These are phyloP conservation scores for Talaromyces amestolkiae DNA, from an alignment of 2,329 filamentous ascomycete genomes.

Conservation along the genomic window DNA sequence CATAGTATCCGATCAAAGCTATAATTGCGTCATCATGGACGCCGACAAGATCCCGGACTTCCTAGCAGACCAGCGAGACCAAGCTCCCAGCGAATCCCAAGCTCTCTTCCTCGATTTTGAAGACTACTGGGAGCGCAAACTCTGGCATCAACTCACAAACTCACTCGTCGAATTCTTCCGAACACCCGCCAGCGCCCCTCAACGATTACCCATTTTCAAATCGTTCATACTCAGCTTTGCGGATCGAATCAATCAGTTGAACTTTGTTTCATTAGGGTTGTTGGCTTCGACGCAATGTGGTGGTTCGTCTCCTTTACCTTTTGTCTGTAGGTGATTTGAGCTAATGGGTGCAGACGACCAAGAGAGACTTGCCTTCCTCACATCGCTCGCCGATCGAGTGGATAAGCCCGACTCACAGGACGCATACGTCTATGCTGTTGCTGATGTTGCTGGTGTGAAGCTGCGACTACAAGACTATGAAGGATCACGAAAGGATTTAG, in stretches of 20 bases:
- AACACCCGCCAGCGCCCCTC: conserved; percentile 72
- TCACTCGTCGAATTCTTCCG: conserved; percentile 85
- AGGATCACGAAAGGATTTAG: conserved; percentile 81
- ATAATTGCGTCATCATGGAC: conserved; percentile 60
- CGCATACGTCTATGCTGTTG: conserved; percentile 89
- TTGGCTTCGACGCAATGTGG: conserved; percentile 78
- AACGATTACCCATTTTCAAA: conserved; percentile 88
- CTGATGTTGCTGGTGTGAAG: conserved; percentile 84
- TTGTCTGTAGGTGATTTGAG: conserved; percentile 11
- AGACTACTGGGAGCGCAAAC: conserved; percentile 95
- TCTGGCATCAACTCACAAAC: conserved; percentile 98
- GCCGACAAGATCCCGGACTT: conserved; percentile 87
- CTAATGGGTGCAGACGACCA: conserved; percentile 66
- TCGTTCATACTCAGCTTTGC: conserved; percentile 94
- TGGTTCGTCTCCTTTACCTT: conserved; percentile 25
- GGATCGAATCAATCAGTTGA: conserved; percentile 98
- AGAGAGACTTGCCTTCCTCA: conserved; percentile 81
- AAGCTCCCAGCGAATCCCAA: conserved; percentile 83
- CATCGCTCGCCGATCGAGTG: conserved; percentile 79
- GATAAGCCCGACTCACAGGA: conserved; percentile 92
- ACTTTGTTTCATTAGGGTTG: conserved; percentile 87
- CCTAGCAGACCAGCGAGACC: conserved; percentile 83
- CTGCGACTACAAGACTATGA: conserved; percentile 74
- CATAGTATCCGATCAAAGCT: background rate
- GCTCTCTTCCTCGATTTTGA: conserved; percentile 87